phyloP scores from a whole-genome alignment of 2,329 filamentous ascomycete species.

The Pseudogymnoascus sp. region DNA sequence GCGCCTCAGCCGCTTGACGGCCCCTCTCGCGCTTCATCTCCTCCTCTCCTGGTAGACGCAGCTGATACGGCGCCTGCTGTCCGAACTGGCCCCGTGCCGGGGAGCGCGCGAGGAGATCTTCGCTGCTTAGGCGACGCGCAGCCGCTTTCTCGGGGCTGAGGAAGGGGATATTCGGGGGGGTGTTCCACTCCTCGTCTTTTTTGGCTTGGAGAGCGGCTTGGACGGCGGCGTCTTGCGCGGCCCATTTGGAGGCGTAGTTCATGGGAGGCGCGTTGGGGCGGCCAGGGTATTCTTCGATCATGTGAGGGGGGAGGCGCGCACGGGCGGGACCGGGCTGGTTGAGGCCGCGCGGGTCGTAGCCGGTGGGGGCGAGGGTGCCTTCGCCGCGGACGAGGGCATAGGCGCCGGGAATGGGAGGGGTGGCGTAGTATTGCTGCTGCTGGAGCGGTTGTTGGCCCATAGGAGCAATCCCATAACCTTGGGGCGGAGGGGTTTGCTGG shows the following conservation, averaged over 20 bases:
- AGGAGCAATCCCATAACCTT: background rate
- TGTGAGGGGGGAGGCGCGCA: background rate
- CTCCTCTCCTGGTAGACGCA: constrained; percentile 16
- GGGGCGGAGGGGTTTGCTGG: background rate
- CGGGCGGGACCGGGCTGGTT: background rate
- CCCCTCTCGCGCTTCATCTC: background rate
- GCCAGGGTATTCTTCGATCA: background rate
- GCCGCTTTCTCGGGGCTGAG: background rate
- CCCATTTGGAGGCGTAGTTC: background rate
- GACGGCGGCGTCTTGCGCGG: background rate
- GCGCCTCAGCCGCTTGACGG: background rate
- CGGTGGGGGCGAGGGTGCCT: constrained; percentile 20
- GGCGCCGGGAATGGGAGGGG: constrained; percentile 25
- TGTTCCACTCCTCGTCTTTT: background rate
- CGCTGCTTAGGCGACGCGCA: constrained; percentile 16
- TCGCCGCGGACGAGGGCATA: constrained; percentile 25
- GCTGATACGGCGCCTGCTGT: constrained; percentile 26
- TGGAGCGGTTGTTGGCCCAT: constrained; percentile 13
- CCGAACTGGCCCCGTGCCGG: constrained; percentile 20
- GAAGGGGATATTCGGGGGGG: background rate
- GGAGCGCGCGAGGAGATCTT: constrained; percentile 25
- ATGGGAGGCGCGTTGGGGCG: background rate
- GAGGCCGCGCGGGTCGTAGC: constrained; percentile 22
- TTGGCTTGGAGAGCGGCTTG: background rate
- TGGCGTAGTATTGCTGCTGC: constrained; percentile 23